phyloP scores from a whole-genome alignment of 176 grass and related monocot species.

The bread wheat (Triticum aestivum) region DNA sequence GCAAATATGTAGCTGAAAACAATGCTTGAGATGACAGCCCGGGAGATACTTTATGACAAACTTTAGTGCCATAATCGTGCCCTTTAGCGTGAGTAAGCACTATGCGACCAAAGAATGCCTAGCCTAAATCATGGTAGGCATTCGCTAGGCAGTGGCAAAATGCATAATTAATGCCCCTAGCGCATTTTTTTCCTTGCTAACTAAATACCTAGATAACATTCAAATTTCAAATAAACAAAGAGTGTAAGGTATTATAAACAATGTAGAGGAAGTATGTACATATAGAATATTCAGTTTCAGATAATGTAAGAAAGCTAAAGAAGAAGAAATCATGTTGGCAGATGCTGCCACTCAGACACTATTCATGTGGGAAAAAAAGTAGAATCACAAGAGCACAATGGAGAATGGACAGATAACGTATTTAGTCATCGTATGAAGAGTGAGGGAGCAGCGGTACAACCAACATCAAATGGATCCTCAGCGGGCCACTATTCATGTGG shows the following conservation, averaged over 20 bases:
- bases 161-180: not conserved
- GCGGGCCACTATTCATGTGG: not conserved
- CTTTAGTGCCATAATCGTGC: not conserved
- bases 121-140: not conserved
- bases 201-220: not conserved
- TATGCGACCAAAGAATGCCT: not conserved
- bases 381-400: not conserved
- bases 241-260: not conserved
- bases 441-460: no score
- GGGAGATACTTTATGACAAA: not conserved
- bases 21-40: not conserved
- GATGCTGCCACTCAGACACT: not conserved
- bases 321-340: not conserved
- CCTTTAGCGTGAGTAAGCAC: not conserved
- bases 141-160: not conserved
- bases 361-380: not conserved
- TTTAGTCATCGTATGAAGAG: constrained; percentile 66
- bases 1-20: not conserved
- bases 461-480: no score
- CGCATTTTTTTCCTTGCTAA: not conserved
- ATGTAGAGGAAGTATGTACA: not conserved
- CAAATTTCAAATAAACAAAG: not conserved
- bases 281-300: not conserved
- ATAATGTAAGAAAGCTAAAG: not conserved
- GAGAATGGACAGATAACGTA: not conserved